Evolutionary conservation across 345 rosid species (phyloP).

Genomic region (Lumnitzera littorea): DNA sequence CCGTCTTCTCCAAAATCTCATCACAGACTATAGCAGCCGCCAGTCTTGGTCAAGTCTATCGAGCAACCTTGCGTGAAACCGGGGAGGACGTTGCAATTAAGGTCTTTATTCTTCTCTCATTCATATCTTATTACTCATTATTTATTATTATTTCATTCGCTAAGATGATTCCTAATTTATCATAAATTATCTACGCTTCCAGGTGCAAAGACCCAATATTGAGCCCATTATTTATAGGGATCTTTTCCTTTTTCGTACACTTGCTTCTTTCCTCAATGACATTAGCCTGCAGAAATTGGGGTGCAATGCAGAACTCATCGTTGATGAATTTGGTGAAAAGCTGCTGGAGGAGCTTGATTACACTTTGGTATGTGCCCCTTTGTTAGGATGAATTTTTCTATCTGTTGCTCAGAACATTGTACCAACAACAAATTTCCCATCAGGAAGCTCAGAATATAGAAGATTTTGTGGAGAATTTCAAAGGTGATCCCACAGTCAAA

Average conservation of each 20-base stretch:
- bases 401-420: background rate
- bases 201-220: conserved; percentile 90
- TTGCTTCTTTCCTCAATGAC: conserved; percentile 88
- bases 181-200: conserved; percentile 11
- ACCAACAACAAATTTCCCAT: conserved; percentile 3
- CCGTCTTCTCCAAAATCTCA: conserved; percentile 77
- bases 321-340: conserved; percentile 96
- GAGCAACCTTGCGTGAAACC: conserved; percentile 78
- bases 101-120: conserved; percentile 27
- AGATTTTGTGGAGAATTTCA: conserved; percentile 90
- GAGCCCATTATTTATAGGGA: conserved; percentile 92
- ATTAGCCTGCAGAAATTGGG: conserved; percentile 86
- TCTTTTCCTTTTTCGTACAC: conserved; percentile 92
- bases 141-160: background rate
- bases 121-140: background rate
- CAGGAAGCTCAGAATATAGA: conserved; percentile 97
- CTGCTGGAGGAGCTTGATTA: conserved; percentile 98
- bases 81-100: conserved; percentile 98
- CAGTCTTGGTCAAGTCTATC: conserved; percentile 93
- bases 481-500: conserved; percentile 89
- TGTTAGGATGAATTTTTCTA: no score
- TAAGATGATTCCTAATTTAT: background rate
- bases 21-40: conserved; percentile 91
- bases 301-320: conserved; percentile 92
- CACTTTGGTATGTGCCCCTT: conserved; percentile 59